Conservation (phyloP, 108 stramenopile genomes). For the Schizochytrium sp. region DNA sequence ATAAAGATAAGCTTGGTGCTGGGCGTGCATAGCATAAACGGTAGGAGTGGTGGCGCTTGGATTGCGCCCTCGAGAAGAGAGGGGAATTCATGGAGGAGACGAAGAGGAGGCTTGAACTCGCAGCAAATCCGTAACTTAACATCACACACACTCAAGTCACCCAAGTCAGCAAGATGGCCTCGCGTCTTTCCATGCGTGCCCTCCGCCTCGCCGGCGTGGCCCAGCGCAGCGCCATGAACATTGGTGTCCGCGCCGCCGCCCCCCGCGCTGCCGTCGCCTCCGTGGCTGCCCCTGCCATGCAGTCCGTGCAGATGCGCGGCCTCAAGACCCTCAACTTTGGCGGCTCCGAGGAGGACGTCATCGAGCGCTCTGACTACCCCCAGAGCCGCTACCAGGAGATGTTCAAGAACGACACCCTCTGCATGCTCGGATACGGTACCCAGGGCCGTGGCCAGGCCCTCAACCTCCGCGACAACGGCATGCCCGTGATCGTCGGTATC, state of each 20-base stretch:
- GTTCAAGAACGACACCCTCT: conserved; percentile 36
- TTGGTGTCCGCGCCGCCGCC: conserved; percentile 42
- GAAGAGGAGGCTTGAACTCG: neutral
- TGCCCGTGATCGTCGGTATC: conserved; percentile 38
- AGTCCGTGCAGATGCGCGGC: conserved; percentile 8
- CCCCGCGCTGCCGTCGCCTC: conserved; percentile 6
- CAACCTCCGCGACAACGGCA: conserved; percentile 53
- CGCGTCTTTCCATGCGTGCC: neutral
- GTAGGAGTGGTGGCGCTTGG: too few relatives aligned
- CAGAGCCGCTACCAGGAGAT: conserved; percentile 3
- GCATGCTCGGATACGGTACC: conserved; percentile 51
- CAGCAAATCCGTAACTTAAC: neutral
- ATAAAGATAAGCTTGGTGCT: too few relatives aligned
- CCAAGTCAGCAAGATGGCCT: conserved; percentile 5
- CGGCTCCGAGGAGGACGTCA: conserved; percentile 55
- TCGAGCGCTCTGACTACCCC: conserved; percentile 59
- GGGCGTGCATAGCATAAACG: too few relatives aligned
- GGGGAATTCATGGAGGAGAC: neutral
- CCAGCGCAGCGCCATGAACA: neutral
- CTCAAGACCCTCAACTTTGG: conserved; percentile 59
- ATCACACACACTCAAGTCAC: neutral
- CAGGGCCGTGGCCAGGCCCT: conserved; percentile 59
- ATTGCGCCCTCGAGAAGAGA: neutral
- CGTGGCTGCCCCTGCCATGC: neutral
- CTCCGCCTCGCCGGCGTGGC: neutral